A percentile compares a stretch with the other conserved stretches of the same genome.
Conservation (phyloP, 164 flowering plant species). For the Liriodendron chinense region DNA sequence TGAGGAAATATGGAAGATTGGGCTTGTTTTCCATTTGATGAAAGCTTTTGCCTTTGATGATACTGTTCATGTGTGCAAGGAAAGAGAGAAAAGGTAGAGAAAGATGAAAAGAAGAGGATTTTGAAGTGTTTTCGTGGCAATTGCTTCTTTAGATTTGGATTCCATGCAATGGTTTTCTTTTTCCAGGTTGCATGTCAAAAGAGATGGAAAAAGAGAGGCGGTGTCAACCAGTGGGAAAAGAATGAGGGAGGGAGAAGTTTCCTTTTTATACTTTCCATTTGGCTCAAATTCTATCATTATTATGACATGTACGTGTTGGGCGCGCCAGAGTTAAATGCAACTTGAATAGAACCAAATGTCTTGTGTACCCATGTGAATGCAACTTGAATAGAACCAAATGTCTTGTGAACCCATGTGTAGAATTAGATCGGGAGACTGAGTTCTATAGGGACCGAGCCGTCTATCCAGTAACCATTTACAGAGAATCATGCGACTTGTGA, state of each 20-base stretch:
- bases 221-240: background rate
- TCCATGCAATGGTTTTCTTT: background rate
- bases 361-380: no score
- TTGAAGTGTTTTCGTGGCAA: conserved; percentile 1
- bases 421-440: no score
- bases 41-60: conserved; percentile 30
- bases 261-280: no score
- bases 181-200: background rate
- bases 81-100: conserved; percentile 1
- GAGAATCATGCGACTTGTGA: no score
- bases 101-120: conserved; percentile 3
- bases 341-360: no score
- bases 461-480: no score
- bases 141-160: background rate
- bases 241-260: background rate
- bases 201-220: background rate
- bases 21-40: conserved; percentile 33
- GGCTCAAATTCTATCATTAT: no score
- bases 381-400: no score
- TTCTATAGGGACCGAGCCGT: no score
- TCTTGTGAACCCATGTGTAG: no score
- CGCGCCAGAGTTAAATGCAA: no score
- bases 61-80: background rate
- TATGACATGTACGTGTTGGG: no score
- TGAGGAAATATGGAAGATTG: conserved; percentile 11